phyloP scores from a whole-genome alignment of 306 rosid genomes.

The Cucurbita maxima region DNA sequence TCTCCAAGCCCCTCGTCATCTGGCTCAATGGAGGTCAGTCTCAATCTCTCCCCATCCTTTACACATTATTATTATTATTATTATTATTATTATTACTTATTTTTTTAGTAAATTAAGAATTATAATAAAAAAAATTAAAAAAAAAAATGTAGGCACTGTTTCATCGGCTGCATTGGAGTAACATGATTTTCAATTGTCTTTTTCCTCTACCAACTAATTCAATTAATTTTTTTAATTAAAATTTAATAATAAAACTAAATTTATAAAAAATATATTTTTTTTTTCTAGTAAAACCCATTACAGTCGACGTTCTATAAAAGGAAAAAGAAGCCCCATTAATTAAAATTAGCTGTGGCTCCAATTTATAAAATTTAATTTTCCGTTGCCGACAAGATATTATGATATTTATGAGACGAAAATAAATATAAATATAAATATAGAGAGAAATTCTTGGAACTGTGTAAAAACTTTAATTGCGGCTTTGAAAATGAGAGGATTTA shows the following conservation, averaged over 20 bases:
- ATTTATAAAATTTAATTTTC: neutral
- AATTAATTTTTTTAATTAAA: too few relatives aligned
- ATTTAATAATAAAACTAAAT: too few relatives aligned
- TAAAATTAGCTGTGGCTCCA: neutral
- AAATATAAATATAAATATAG: neutral
- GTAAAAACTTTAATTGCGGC: neutral
- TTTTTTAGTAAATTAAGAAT: too few relatives aligned
- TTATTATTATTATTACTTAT: too few relatives aligned
- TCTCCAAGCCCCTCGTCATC: slow-evolving; percentile 58
- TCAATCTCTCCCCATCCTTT: neutral
- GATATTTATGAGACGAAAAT: neutral
- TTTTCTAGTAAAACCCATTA: too few relatives aligned
- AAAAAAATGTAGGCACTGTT: neutral
- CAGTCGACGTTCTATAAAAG: too few relatives aligned
- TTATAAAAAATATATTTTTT: too few relatives aligned
- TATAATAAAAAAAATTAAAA: too few relatives aligned
- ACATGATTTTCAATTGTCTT: neutral
- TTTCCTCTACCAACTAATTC: neutral
- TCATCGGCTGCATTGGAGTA: neutral
- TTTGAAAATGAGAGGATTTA: neutral
- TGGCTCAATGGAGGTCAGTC: slow-evolving; percentile 95
- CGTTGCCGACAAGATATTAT: neutral
- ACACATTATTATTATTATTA: too few relatives aligned
- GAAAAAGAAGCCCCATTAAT: too few relatives aligned
- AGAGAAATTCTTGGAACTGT: neutral